These are phyloP conservation scores for Fremontodendron californicum DNA, from an alignment of 345 rosid species.

Conservation along the genomic window DNA sequence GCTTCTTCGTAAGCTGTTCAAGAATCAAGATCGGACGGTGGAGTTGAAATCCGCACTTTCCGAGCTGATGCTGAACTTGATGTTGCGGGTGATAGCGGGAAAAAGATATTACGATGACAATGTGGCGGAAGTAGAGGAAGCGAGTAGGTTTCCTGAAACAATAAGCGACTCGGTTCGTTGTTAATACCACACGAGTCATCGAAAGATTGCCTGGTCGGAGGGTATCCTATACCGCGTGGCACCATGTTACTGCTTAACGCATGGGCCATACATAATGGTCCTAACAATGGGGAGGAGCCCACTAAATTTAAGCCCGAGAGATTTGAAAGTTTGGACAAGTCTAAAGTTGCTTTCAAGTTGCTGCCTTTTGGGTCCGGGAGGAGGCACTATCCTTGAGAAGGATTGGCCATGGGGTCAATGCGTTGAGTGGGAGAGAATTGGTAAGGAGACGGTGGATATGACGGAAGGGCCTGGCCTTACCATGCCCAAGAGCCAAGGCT, in stretches of 20 bases:
- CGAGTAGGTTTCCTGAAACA: conserved; percentile 28
- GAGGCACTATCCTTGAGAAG: conserved; percentile 42
- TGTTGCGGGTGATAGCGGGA: conserved; percentile 37
- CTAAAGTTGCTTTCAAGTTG: neutral
- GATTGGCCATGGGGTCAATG: neutral
- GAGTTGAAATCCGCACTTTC: conserved; percentile 22
- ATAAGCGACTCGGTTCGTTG: conserved; percentile 28
- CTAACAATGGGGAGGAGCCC: conserved; percentile 21
- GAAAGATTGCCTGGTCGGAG: conserved; percentile 19
- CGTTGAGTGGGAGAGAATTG: conserved; percentile 9
- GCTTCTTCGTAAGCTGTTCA: neutral
- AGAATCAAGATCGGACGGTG: conserved; percentile 4
- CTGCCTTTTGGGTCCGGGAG: conserved; percentile 30
- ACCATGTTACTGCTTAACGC: conserved; percentile 20
- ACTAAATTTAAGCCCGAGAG: conserved; percentile 19
- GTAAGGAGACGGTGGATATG: conserved; percentile 21
- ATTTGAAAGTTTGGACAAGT: neutral
- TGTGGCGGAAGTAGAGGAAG: conserved; percentile 27
- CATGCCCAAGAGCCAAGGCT: conserved; percentile 18
- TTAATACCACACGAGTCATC: conserved; percentile 28
- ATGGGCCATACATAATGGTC: conserved; percentile 28
- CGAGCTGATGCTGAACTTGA: conserved; percentile 12
- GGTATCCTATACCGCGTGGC: conserved; percentile 15
- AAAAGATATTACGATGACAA: conserved; percentile 42
- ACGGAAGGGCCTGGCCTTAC: conserved; percentile 23